phyloP scores from a whole-genome alignment of 257 asterid species.

The Ocimum tenuiflorum region DNA sequence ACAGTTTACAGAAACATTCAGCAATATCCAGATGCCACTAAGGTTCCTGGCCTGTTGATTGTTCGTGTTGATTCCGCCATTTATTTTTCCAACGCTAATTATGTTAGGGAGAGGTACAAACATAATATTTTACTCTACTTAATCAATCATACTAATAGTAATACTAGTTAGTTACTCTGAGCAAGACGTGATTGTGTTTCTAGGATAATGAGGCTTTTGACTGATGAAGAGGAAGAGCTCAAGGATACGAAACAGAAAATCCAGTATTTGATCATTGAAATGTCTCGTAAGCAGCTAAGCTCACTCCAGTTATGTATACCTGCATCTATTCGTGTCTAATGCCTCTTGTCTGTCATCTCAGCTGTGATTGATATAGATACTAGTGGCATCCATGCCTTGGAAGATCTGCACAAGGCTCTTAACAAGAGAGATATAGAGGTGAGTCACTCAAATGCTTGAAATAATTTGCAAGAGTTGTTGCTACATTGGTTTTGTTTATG shows the following conservation, averaged over 20 bases:
- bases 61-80: constrained; percentile 68
- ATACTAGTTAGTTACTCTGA: background rate
- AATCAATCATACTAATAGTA: background rate
- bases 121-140: background rate
- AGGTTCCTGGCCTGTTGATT: constrained; percentile 48
- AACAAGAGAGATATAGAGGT: constrained; percentile 55
- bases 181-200: no score
- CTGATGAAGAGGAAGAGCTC: constrained; percentile 52
- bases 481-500: background rate
- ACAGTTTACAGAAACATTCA: constrained; percentile 55
- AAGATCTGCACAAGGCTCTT: constrained; percentile 56
- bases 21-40: constrained; percentile 69
- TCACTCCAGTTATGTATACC: no score
- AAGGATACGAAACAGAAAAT: constrained; percentile 28
- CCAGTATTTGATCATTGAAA: constrained; percentile 52
- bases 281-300: constrained; percentile 35
- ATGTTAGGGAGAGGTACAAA: constrained; percentile 60
- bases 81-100: constrained; percentile 67
- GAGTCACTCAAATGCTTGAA: background rate
- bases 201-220: constrained; percentile 55
- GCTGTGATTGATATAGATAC: constrained; percentile 93
- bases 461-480: background rate
- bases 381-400: constrained; percentile 76
- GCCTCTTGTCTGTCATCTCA: constrained; percentile 15
- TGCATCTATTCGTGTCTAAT: background rate